Evolutionary conservation across 2,329 filamentous ascomycete genomes (phyloP).

Genomic region (Diaporthe velutina): DNA sequence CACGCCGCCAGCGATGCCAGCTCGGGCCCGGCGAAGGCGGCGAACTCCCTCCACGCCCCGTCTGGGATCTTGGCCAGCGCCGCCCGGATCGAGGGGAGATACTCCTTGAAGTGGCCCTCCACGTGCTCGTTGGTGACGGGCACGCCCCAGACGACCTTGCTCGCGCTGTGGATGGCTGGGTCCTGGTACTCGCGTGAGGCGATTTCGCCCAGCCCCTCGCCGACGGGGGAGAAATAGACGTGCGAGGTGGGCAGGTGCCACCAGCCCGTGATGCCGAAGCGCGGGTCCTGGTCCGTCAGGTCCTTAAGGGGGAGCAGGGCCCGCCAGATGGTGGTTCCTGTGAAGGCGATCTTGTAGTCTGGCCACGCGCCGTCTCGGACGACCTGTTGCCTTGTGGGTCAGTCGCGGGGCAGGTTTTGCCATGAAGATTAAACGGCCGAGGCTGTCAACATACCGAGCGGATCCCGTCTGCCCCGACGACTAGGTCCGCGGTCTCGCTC

Average conservation of each 20-base stretch:
- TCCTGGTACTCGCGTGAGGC: conserved; percentile 52
- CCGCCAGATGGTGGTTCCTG: conserved; percentile 62
- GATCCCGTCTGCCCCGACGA: conserved; percentile 67
- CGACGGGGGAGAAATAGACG: conserved; percentile 56
- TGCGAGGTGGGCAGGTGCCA: conserved; percentile 58
- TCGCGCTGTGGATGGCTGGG: conserved; percentile 46
- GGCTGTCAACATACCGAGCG: conserved; percentile 54
- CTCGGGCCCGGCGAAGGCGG: conserved; percentile 48
- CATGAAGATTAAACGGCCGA: no score
- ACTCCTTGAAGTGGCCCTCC: conserved; percentile 51
- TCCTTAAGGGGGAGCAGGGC: conserved; percentile 53
- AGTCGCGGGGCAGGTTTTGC: background rate
- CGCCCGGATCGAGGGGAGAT: conserved; percentile 34
- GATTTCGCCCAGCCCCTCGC: conserved; percentile 55
- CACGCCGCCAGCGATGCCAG: conserved; percentile 45
- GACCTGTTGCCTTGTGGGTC: conserved; percentile 23
- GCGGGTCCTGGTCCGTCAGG: conserved; percentile 48
- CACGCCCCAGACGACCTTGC: conserved; percentile 53
- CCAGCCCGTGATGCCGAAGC: conserved; percentile 53
- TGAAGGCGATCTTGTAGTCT: conserved; percentile 45
- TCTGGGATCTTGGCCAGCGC: conserved; percentile 26
- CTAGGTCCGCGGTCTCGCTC: conserved; percentile 55
- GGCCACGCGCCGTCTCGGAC: conserved; percentile 38
- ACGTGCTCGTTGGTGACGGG: conserved; percentile 52
- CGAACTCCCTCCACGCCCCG: conserved; percentile 43